Evolutionary conservation across 148 eudicot species (phyloP), one percentile per base, ranked within the genome.

Genomic region (Chenopodium album): DNA sequence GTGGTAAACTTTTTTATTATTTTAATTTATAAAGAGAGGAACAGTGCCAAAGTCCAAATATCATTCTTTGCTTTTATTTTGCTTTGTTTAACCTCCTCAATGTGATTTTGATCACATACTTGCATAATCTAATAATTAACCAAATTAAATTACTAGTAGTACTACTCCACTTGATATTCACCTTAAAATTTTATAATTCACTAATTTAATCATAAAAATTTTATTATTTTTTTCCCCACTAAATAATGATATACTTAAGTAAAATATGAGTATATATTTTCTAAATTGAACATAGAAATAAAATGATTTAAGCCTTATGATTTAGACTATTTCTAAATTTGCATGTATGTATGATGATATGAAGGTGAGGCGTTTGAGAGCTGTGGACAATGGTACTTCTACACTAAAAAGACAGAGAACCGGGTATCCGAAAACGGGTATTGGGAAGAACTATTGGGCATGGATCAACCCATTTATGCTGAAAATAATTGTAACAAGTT

Each of bases 331-430:
- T 16, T 56, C 17, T 56, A 56, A 56, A 14, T 41, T 41, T 41
- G 44, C 44, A 41, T 41, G 44, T 63, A 63, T 32, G 13, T 41
- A 1, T 63, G 22, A 41, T 22, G 3, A n/a, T 54, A 34, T 34
- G 29, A 10, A 60, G 70, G 82, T 62, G 69, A 59, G 20, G 82
- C 82, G 11, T 80, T 80, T 37, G 56, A 80, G 11, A 80, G 82
- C 68, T 60, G 50, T 73, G 82, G 82, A 1, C 31, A 73, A 80
- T 80, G 82, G 82, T 80, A 59, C 26, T 80, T 80, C 54, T 80
- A 72, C 77, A 80, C 82, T 26, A 72, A 11, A 80, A 80, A 44
- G 70, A 71, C 77, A 4, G 82, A 73, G 16, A 62, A 71, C 8
- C 71, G 80, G 22, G 22, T 65, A 37, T 50, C 71, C 34, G 32